Percentiles rank a stretch among this genome's conserved stretches.
Conservation (phyloP, 23 red algal species). For the Chondrus crispus region DNA sequence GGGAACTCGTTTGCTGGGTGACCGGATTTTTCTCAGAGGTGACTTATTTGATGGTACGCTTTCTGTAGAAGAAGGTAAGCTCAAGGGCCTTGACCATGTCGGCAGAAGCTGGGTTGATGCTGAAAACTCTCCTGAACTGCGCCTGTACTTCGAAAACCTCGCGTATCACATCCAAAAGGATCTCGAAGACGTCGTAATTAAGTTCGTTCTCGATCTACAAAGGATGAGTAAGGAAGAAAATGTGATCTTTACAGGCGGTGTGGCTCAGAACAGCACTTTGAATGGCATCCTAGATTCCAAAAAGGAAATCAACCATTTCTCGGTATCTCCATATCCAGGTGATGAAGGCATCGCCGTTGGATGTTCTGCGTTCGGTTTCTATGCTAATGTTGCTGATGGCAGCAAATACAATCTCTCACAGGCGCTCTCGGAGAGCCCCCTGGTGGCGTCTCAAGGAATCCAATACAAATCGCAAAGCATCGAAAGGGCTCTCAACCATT, state of each 20-base stretch:
- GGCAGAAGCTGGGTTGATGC: not conserved
- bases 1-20: not conserved
- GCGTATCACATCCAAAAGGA: slow-evolving; percentile 38
- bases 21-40: slow-evolving; percentile 30
- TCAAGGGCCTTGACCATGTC: slow-evolving; percentile 12
- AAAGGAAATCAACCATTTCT: slow-evolving; percentile 25
- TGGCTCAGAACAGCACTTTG: slow-evolving; percentile 76
- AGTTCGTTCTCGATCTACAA: slow-evolving; percentile 22
- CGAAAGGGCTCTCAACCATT: not conserved
- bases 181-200: slow-evolving; percentile 4
- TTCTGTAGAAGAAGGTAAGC: slow-evolving; percentile 1
- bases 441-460: slow-evolving; percentile 46
- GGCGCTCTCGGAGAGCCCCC: slow-evolving; percentile 19
- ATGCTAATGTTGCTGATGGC: not conserved
- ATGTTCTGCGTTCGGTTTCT: slow-evolving; percentile 68
- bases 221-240: slow-evolving; percentile 6
- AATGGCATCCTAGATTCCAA: slow-evolving; percentile 36
- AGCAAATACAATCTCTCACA: not conserved
- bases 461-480: slow-evolving; percentile 46
- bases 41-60: slow-evolving; percentile 53
- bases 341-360: slow-evolving; percentile 94
- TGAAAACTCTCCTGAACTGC: not conserved
- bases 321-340: slow-evolving; percentile 75
- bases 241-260: slow-evolving; percentile 69
- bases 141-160: slow-evolving; percentile 17